Percentiles rank a stretch among this genome's conserved stretches.
phyloP scores from a whole-genome alignment of 2,329 filamentous ascomycete species.

The Magnaporthiopsis rhizophila region DNA sequence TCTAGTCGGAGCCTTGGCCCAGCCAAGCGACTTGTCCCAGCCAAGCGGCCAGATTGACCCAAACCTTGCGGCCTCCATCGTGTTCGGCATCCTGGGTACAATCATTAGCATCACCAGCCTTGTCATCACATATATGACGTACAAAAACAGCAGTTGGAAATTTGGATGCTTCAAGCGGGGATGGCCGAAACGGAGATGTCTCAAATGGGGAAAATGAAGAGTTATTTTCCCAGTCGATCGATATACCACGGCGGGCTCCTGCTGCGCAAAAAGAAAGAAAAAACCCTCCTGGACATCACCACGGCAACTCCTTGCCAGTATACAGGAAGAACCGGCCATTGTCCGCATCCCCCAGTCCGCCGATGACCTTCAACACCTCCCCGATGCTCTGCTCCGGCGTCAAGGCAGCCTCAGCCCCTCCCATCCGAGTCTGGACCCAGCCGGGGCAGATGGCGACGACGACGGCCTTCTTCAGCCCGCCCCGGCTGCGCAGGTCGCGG shows the following conservation, averaged over 20 bases:
- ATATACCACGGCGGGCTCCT: too few species aligned
- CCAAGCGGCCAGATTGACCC: too few species aligned
- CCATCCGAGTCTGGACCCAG: slow-evolving; percentile 27
- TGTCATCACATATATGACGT: not conserved
- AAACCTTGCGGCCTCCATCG: not conserved
- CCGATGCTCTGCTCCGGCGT: slow-evolving; percentile 20
- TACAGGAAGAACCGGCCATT: slow-evolving; percentile 17
- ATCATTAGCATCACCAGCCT: not conserved
- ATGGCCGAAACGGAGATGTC: not conserved
- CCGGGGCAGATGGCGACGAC: slow-evolving; percentile 25
- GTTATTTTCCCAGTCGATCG: not conserved
- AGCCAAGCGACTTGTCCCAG: too few species aligned
- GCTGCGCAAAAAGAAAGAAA: too few species aligned
- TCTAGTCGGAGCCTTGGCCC: too few species aligned
- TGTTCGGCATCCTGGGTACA: not conserved
- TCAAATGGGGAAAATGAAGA: not conserved
- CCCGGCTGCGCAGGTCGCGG: slow-evolving; percentile 15
- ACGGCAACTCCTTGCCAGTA: slow-evolving; percentile 16
- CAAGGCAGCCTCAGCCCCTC: slow-evolving; percentile 19
- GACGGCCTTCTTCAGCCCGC: slow-evolving; percentile 17
- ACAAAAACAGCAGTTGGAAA: too few species aligned
- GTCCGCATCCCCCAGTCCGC: slow-evolving; percentile 51
- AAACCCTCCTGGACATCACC: slow-evolving; percentile 12
- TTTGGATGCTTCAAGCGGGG: too few species aligned
- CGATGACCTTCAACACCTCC: slow-evolving; percentile 67